Percentiles rank a stretch among this genome's conserved stretches.
phyloP scores from a whole-genome alignment of 1,284 basidiomycete species.

The Tranzscheliella williamsii region DNA sequence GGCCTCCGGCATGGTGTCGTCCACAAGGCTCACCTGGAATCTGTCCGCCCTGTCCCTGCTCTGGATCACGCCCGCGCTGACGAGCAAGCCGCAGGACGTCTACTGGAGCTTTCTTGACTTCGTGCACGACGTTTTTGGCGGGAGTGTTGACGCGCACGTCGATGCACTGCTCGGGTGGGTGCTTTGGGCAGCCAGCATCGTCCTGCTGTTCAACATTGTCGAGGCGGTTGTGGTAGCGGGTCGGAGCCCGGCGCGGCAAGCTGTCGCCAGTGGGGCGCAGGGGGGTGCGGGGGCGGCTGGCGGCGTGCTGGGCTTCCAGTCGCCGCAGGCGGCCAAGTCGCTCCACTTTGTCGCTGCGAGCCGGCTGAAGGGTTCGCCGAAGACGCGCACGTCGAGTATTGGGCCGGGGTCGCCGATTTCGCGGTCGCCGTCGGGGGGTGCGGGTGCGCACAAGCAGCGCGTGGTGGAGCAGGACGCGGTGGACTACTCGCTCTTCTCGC shows the following conservation, averaged over 20 bases:
- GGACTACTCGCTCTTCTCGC: constrained; percentile 35
- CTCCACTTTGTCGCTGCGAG: constrained; percentile 37
- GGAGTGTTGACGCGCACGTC: constrained; percentile 18
- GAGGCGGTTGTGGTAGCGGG: constrained; percentile 18
- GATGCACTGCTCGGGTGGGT: constrained; percentile 29
- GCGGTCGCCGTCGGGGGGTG: not conserved
- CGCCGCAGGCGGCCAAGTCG: constrained; percentile 14
- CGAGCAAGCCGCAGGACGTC: constrained; percentile 8
- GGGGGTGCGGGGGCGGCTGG: too few relatives aligned
- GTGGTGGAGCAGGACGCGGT: not conserved
- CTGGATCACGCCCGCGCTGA: constrained; percentile 23
- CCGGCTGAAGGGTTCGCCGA: constrained; percentile 26
- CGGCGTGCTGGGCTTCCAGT: constrained; percentile 18
- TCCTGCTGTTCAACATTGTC: constrained; percentile 30
- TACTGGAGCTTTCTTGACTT: constrained; percentile 30
- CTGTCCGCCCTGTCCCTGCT: constrained; percentile 9
- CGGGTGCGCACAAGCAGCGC: too few relatives aligned
- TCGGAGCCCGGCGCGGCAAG: too few relatives aligned
- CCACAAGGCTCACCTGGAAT: constrained; percentile 26
- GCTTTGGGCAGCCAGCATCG: constrained; percentile 23
- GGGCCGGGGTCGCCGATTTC: constrained; percentile 32
- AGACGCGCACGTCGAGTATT: constrained; percentile 16
- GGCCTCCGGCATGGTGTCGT: constrained; percentile 5
- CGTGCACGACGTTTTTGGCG: constrained; percentile 21
- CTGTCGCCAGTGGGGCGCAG: not conserved